These are phyloP conservation scores for Russula sp. DNA, from an alignment of 768 basidiomycete species.

Conservation along the genomic window DNA sequence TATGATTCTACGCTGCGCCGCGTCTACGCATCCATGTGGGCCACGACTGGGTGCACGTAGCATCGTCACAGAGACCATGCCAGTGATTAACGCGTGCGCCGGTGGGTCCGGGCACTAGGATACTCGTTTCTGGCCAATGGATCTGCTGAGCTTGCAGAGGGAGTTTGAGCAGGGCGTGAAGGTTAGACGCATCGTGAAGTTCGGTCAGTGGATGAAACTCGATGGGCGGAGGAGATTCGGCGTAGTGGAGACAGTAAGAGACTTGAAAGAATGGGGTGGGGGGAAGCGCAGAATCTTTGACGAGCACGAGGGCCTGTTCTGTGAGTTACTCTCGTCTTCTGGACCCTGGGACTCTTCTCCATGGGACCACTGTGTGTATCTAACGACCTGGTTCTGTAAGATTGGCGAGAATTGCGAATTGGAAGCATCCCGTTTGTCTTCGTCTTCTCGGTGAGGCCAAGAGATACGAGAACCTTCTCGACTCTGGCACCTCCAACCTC, in stretches of 20 bases:
- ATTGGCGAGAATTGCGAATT: not conserved
- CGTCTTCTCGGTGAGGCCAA: too few relatives aligned
- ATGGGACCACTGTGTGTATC: not conserved
- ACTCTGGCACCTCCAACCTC: not conserved
- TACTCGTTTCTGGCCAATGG: constrained; percentile 30
- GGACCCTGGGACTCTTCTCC: not conserved
- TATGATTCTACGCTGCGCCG: constrained; percentile 51
- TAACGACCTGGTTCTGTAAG: not conserved
- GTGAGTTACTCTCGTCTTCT: not conserved
- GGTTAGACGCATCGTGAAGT: constrained; percentile 45
- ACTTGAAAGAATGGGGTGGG: constrained; percentile 70
- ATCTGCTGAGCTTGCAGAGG: constrained; percentile 39
- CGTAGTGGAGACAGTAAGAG: constrained; percentile 58
- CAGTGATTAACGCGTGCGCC: constrained; percentile 82
- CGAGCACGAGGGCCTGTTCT: not conserved
- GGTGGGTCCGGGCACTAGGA: not conserved
- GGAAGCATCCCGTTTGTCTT: not conserved
- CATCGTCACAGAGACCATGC: constrained; percentile 70
- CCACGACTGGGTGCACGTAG: constrained; percentile 82
- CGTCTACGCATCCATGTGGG: constrained; percentile 94
- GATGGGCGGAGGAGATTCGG: constrained; percentile 59
- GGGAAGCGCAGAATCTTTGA: constrained; percentile 38
- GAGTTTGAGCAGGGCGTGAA: constrained; percentile 39
- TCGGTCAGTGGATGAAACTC: constrained; percentile 68
- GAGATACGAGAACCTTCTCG: not conserved